Evolutionary conservation across 1,139 yeast species (phyloP).

Genomic region (Lodderomyces orthopsilosis): DNA sequence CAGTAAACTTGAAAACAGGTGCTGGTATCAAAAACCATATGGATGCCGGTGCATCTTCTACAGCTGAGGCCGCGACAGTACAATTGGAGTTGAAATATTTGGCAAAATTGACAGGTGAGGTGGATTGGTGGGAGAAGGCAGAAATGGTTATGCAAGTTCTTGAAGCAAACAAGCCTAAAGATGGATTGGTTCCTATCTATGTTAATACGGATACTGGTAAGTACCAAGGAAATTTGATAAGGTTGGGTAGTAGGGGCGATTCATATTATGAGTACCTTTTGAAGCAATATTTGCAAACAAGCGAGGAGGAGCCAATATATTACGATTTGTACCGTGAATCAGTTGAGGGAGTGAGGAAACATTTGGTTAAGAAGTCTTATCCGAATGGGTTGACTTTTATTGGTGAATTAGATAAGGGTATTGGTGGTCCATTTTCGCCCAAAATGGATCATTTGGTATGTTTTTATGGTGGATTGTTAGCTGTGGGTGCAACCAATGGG

Average conservation of each 20-base stretch:
- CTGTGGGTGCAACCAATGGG: slow-evolving; percentile 85
- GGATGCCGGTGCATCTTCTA: slow-evolving; percentile 66
- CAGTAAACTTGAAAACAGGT: slow-evolving; percentile 69
- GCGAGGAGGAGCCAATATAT: slow-evolving; percentile 57
- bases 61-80: slow-evolving; percentile 87
- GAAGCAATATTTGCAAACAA: slow-evolving; percentile 83
- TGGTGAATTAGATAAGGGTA: slow-evolving; percentile 76
- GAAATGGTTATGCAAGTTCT: slow-evolving; percentile 70
- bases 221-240: slow-evolving; percentile 61
- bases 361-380: slow-evolving; percentile 56
- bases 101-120: slow-evolving; percentile 76
- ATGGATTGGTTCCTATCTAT: slow-evolving; percentile 81
- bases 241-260: slow-evolving; percentile 90
- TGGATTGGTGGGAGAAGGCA: slow-evolving; percentile 71
- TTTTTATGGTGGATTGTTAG: slow-evolving; percentile 86
- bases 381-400: slow-evolving; percentile 68
- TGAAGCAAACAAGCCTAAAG: slow-evolving; percentile 55
- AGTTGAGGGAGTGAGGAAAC: slow-evolving; percentile 64
- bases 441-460: slow-evolving; percentile 96
- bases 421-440: slow-evolving; percentile 55
- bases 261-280: slow-evolving; percentile 88
- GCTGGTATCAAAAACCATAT: slow-evolving; percentile 60
- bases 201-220: slow-evolving; percentile 73
- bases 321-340: slow-evolving; percentile 75
- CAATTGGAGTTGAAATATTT: slow-evolving; percentile 88